Percentiles rank a stretch among this genome's conserved stretches.
These are phyloP conservation scores for Candida yuanshanica DNA, from an alignment of 805 yeast genomes.

Conservation along the genomic window DNA sequence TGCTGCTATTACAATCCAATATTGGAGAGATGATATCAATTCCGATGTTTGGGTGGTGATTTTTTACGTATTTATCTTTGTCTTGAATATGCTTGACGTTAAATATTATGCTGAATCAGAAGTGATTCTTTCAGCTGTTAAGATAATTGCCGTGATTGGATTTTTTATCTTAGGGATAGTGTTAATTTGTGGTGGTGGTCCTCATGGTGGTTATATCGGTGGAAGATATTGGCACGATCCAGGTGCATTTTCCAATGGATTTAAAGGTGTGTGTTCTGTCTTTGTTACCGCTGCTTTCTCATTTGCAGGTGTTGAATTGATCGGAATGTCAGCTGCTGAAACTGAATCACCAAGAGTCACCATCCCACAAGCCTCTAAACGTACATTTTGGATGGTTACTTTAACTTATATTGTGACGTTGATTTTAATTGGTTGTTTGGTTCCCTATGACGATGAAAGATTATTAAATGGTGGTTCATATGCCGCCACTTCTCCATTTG, in stretches of 20 bases:
- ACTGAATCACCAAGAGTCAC: slow-evolving; percentile 60
- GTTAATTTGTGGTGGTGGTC: slow-evolving; percentile 49
- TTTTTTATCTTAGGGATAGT: slow-evolving; percentile 44
- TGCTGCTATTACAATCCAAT: slow-evolving; percentile 48
- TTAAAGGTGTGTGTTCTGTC: slow-evolving; percentile 67
- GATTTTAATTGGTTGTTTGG: slow-evolving; percentile 58
- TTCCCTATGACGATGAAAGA: slow-evolving; percentile 54
- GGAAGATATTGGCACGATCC: slow-evolving; percentile 47
- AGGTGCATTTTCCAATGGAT: slow-evolving; percentile 45
- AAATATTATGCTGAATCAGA: slow-evolving; percentile 52
- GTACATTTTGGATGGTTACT: slow-evolving; percentile 75
- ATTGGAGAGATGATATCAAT: slow-evolving; percentile 44
- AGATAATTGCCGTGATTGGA: slow-evolving; percentile 42
- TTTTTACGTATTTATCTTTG: slow-evolving; percentile 40
- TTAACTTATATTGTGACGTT: slow-evolving; percentile 57
- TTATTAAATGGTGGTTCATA: slow-evolving; percentile 46
- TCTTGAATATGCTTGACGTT: slow-evolving; percentile 47
- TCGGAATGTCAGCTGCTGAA: slow-evolving; percentile 76
- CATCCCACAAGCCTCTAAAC: slow-evolving; percentile 70
- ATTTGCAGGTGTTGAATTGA: slow-evolving; percentile 67
- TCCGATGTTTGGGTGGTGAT: slow-evolving; percentile 56
- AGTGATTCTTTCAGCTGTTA: slow-evolving; percentile 40
- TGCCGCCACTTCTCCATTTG: slow-evolving; percentile 73
- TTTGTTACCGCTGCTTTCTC: slow-evolving; percentile 74
- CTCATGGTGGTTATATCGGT: slow-evolving; percentile 42